Conservation (phyloP, 345 rosid species). For the Camelina hispida region DNA sequence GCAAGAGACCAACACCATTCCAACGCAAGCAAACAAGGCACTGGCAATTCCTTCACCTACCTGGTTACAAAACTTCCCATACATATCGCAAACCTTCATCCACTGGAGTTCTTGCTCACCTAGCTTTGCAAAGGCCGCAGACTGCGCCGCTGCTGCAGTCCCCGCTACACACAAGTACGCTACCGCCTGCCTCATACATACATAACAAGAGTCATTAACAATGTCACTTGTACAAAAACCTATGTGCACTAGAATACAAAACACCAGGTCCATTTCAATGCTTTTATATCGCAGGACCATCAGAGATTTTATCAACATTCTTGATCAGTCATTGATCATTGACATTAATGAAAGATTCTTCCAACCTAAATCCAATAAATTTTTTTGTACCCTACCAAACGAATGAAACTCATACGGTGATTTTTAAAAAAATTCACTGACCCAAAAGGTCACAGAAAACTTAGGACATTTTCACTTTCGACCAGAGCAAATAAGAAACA, state of each 20-base stretch:
- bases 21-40: slow-evolving; percentile 56
- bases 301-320: background rate
- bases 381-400: slow-evolving; percentile 27
- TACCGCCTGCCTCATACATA: slow-evolving; percentile 58
- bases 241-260: background rate
- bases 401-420: background rate
- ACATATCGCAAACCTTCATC: slow-evolving; percentile 84
- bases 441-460: slow-evolving; percentile 11
- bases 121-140: slow-evolving; percentile 75
- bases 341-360: slow-evolving; percentile 11
- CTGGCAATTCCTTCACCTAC: slow-evolving; percentile 73
- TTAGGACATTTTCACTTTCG: background rate
- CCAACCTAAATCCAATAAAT: slow-evolving; percentile 7
- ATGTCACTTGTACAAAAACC: background rate
- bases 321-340: background rate
- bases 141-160: slow-evolving; percentile 72
- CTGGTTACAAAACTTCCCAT: slow-evolving; percentile 84
- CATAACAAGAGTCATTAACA: slow-evolving; percentile 14
- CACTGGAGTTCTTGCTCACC: slow-evolving; percentile 88
- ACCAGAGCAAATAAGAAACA: slow-evolving; percentile 19
- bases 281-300: slow-evolving; percentile 22
- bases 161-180: slow-evolving; percentile 79
- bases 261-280: slow-evolving; percentile 7
- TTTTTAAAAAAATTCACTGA: slow-evolving; percentile 9
- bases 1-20: slow-evolving; percentile 66